A percentile compares a stretch with the other conserved stretches of the same genome.
Evolutionary conservation across 306 rosid genomes (phyloP).

Genomic region (Cicer yamashitae): DNA sequence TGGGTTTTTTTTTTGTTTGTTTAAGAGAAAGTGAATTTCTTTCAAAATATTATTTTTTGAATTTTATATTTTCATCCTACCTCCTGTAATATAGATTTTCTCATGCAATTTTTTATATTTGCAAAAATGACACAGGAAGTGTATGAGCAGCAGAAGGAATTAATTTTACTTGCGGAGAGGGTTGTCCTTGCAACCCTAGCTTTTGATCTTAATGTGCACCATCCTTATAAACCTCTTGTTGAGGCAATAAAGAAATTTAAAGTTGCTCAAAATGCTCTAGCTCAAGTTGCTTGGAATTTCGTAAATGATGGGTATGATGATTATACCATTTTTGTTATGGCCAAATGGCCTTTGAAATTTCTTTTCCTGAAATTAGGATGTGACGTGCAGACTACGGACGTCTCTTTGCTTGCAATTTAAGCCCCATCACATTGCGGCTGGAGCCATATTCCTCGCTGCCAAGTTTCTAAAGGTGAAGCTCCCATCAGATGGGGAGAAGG

Average conservation of each 20-base stretch:
- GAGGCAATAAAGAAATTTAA: constrained; percentile 98
- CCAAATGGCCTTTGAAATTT: constrained; percentile 54
- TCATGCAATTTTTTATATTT: constrained; percentile 24
- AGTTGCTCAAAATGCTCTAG: constrained; percentile 98
- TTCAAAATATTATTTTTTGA: constrained; percentile 9
- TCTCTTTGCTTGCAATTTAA: constrained; percentile 98
- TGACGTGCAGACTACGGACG: constrained; percentile 94
- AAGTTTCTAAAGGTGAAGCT: constrained; percentile 97
- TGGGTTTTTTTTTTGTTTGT: neutral
- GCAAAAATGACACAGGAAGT: constrained; percentile 74
- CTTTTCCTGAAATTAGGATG: constrained; percentile 65
- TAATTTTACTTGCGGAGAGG: constrained; percentile 89
- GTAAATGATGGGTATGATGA: constrained; percentile 95
- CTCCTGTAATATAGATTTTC: constrained; percentile 12
- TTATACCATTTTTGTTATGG: constrained; percentile 53
- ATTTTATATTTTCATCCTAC: neutral
- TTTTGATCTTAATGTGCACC: constrained; percentile 91
- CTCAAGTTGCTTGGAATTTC: constrained; percentile 99
- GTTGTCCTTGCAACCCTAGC: constrained; percentile 97
- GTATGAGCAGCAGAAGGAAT: constrained; percentile 92
- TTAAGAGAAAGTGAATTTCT: neutral
- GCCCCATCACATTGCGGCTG: constrained; percentile 99
- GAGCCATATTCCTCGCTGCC: constrained; percentile 99
- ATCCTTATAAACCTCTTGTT: constrained; percentile 98
- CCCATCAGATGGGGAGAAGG: constrained; percentile 99